Evolutionary conservation across 2,329 filamentous ascomycete genomes (phyloP).

Genomic region (Stagonosporopsis vannaccii): DNA sequence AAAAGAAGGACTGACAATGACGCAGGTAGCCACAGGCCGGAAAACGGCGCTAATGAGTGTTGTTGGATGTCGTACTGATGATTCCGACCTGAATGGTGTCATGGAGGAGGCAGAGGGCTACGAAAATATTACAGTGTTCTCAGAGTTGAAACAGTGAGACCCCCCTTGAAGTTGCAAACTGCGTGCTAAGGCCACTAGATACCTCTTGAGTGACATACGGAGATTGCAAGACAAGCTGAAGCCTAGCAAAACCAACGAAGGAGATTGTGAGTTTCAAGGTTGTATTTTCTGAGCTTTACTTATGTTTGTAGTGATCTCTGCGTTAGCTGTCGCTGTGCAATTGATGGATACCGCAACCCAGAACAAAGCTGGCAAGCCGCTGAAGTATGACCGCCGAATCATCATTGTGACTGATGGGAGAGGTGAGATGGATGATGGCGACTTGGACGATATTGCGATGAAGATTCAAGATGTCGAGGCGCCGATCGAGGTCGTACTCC

Average conservation of each 20-base stretch:
- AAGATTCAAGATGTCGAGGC: conserved; percentile 73
- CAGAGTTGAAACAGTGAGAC: conserved; percentile 66
- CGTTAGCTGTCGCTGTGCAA: conserved; percentile 82
- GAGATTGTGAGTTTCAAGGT: conserved; percentile 68
- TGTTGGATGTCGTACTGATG: conserved; percentile 80
- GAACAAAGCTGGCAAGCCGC: conserved; percentile 62
- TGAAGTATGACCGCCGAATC: conserved; percentile 60
- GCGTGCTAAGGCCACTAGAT: conserved; percentile 45
- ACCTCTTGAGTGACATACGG: conserved; percentile 73
- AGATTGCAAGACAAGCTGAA: conserved; percentile 69
- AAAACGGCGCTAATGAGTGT: conserved; percentile 81
- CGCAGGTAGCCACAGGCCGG: conserved; percentile 67
- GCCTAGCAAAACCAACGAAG: conserved; percentile 71
- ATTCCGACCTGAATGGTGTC: conserved; percentile 48
- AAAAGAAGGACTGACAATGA: conserved; percentile 7
- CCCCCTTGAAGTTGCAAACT: no score
- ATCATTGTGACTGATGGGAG: conserved; percentile 85
- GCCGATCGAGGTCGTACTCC: conserved; percentile 77
- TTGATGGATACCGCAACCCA: conserved; percentile 90
- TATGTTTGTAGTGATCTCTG: conserved; percentile 69
- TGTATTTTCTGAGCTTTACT: conserved; percentile 8
- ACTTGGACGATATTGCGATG: conserved; percentile 70
- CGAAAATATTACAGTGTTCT: conserved; percentile 78
- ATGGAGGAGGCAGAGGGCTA: conserved; percentile 75
- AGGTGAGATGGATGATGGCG: conserved; percentile 75